phyloP scores from a whole-genome alignment of 208 protist genomes.

The Novymonas esmeraldas region DNA sequence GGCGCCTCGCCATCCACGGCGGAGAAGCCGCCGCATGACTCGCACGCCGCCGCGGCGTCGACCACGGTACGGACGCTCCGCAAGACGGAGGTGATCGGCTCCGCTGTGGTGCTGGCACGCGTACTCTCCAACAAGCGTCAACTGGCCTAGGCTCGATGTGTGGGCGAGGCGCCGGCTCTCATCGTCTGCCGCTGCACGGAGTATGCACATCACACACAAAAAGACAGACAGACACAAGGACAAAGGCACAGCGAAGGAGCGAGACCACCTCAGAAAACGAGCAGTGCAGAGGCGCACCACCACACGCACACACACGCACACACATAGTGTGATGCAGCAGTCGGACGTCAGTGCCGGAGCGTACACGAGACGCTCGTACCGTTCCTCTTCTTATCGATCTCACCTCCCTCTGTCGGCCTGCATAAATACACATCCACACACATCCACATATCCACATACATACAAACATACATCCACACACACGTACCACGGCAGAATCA shows the following conservation, averaged over 20 bases:
- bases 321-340: neutral
- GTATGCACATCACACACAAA: too few relatives aligned
- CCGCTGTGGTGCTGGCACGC: constrained; percentile 60
- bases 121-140: constrained; percentile 86
- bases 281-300: too few relatives aligned
- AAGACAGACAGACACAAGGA: too few relatives aligned
- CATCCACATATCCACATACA: too few relatives aligned
- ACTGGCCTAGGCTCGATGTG: constrained; percentile 21
- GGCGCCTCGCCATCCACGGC: neutral
- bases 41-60: neutral
- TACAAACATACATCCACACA: too few relatives aligned
- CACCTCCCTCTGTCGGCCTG: too few relatives aligned
- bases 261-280: too few relatives aligned
- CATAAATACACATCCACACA: too few relatives aligned
- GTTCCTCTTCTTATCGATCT: neutral
- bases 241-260: neutral
- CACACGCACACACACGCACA: neutral
- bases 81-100: constrained; percentile 60
- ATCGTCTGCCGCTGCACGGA: too few relatives aligned
- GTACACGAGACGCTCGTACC: neutral
- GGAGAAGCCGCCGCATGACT: constrained; percentile 3
- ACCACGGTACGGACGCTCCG: constrained; percentile 35
- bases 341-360: neutral
- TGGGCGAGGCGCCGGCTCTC: neutral
- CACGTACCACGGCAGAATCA: too few relatives aligned